Percentiles rank a stretch among this genome's conserved stretches.
phyloP scores from a whole-genome alignment of 2,329 filamentous ascomycete species.

The Apiospora koreana region DNA sequence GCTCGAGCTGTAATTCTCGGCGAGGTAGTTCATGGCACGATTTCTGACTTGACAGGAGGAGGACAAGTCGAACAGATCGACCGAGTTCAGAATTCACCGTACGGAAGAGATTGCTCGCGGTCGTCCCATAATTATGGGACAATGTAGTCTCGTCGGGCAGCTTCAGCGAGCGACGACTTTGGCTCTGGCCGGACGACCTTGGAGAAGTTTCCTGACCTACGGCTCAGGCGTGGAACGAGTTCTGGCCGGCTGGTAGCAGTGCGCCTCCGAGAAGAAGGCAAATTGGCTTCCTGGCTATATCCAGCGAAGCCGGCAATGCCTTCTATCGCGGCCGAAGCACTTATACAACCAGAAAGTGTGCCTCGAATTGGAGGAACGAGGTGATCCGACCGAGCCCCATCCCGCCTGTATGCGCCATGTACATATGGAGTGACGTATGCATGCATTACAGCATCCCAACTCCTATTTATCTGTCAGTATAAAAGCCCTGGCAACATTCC shows the following conservation, averaged over 20 bases:
- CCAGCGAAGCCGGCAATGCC: constrained; percentile 26
- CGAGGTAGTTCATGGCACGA: constrained; percentile 54
- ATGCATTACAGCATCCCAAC: not conserved
- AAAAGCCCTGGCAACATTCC: not conserved
- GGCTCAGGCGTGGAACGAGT: constrained; percentile 41
- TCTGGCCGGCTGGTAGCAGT: constrained; percentile 47
- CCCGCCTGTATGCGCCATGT: not conserved
- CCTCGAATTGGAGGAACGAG: constrained; percentile 21
- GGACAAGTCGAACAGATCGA: constrained; percentile 61
- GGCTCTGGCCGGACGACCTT: constrained; percentile 43
- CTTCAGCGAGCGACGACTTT: constrained; percentile 28
- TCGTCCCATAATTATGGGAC: constrained; percentile 72
- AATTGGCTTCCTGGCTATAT: constrained; percentile 23
- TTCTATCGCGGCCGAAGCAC: constrained; percentile 21
- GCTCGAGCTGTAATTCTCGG: constrained; percentile 51
- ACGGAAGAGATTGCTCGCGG: constrained; percentile 67
- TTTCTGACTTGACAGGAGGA: constrained; percentile 55
- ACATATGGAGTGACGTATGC: not conserved
- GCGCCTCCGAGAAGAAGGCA: constrained; percentile 31
- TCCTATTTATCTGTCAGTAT: not conserved
- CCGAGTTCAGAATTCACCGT: constrained; percentile 67
- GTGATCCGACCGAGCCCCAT: constrained; percentile 21
- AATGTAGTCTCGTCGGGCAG: constrained; percentile 50
- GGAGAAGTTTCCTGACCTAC: constrained; percentile 50
- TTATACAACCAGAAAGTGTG: constrained; percentile 21